These are phyloP conservation scores for Mycena galopus DNA, from an alignment of 768 basidiomycete species.

Conservation along the genomic window DNA sequence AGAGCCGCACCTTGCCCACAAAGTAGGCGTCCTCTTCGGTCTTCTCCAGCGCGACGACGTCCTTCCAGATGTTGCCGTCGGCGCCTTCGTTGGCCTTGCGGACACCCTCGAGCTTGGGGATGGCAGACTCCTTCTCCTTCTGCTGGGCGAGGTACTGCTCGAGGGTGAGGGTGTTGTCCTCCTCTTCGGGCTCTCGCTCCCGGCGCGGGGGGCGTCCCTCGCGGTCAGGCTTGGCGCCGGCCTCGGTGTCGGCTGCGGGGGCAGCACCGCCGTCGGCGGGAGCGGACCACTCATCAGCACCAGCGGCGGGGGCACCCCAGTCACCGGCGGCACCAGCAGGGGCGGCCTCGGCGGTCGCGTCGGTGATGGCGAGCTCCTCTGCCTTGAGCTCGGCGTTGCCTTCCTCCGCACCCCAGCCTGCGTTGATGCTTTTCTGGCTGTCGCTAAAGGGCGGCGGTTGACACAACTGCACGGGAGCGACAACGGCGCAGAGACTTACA, in stretches of 20 bases:
- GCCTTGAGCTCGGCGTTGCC: constrained; percentile 85
- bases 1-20: constrained; percentile 83
- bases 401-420: constrained; percentile 96
- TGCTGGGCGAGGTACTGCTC: constrained; percentile 93
- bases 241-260: constrained; percentile 51
- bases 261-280: constrained; percentile 43
- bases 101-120: constrained; percentile 84
- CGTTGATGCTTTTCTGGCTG: constrained; percentile 94
- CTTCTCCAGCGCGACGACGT: constrained; percentile 74
- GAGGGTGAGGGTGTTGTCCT: constrained; percentile 93
- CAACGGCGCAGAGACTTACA: constrained; percentile 58
- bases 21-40: constrained; percentile 83
- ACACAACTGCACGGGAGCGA: constrained; percentile 12
- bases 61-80: constrained; percentile 78
- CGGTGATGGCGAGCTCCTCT: constrained; percentile 80
- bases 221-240: constrained; percentile 47
- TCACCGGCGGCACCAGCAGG: constrained; percentile 63
- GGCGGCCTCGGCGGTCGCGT: constrained; percentile 71
- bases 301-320: constrained; percentile 53
- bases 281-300: constrained; percentile 65
- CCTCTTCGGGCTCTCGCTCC: constrained; percentile 82
- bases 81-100: constrained; percentile 88
- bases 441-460: constrained; percentile 68
- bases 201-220: constrained; percentile 56
- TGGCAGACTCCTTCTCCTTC: constrained; percentile 68